Conservation (phyloP, 2,329 filamentous ascomycete species). For the Teratosphaeria zuluensis region DNA sequence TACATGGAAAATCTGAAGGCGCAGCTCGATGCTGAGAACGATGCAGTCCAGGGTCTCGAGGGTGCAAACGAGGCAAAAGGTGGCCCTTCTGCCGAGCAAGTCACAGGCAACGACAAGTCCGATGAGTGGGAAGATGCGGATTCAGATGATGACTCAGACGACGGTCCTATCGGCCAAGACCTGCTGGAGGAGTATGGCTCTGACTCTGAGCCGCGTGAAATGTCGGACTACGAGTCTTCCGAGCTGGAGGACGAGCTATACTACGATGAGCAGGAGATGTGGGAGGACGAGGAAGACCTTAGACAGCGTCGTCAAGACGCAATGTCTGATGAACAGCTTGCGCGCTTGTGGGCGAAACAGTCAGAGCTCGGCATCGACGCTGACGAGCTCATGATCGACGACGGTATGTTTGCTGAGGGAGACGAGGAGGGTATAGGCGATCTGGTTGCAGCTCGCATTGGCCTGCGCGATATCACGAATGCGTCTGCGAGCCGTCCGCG, state of each 20-base stretch:
- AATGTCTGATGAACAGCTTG: conserved; percentile 53
- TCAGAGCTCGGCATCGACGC: conserved; percentile 53
- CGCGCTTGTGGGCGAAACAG: conserved; percentile 51
- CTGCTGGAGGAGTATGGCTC: conserved; percentile 18
- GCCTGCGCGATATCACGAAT: conserved; percentile 19
- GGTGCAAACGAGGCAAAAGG: background rate
- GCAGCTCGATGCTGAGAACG: conserved; percentile 11
- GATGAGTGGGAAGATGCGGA: conserved; percentile 26
- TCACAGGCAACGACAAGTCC: conserved; percentile 5
- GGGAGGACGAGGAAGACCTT: conserved; percentile 34
- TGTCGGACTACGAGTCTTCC: conserved; percentile 27
- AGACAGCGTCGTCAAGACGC: conserved; percentile 28
- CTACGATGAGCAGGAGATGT: conserved; percentile 24
- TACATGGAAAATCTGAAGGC: conserved; percentile 59
- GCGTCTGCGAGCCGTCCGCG: conserved; percentile 7
- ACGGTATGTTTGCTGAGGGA: conserved; percentile 23
- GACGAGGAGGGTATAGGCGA: conserved; percentile 19
- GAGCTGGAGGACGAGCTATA: conserved; percentile 26
- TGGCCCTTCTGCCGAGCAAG: background rate
- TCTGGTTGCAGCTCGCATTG: conserved; percentile 20
- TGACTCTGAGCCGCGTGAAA: conserved; percentile 31
- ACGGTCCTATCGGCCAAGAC: conserved; percentile 9
- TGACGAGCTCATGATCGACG: conserved; percentile 49
- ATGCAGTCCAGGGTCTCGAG: background rate
- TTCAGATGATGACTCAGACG: conserved; percentile 1